These are phyloP conservation scores for Talaromyces amestolkiae DNA, from an alignment of 2,329 filamentous ascomycete species.

Conservation along the genomic window DNA sequence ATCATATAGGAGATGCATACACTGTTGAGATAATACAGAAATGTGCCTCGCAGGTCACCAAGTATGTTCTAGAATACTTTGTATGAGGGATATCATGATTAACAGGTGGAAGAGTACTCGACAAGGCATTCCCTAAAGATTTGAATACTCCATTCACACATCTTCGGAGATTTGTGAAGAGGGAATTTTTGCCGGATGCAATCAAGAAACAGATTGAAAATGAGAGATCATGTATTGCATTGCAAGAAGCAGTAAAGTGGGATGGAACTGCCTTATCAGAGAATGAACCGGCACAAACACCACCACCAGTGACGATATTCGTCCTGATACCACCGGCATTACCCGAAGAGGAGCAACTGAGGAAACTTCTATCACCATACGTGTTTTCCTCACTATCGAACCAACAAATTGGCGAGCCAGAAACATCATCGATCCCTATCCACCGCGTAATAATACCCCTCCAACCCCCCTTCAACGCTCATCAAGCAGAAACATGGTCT, in stretches of 20 bases:
- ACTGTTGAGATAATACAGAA: conserved; percentile 46
- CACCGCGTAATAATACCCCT: conserved; percentile 39
- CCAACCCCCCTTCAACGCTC: conserved; percentile 38
- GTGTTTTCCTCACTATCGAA: conserved; percentile 21
- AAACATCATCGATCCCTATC: conserved; percentile 24
- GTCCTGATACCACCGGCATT: conserved; percentile 43
- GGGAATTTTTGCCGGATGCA: conserved; percentile 33
- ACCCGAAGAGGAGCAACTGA: conserved; percentile 35
- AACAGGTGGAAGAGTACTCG: conserved; percentile 35
- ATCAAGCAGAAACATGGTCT: conserved; percentile 45
- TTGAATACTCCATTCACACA: conserved; percentile 34
- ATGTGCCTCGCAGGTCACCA: conserved; percentile 43
- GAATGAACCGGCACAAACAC: neutral
- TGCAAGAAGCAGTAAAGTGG: too few relatives aligned
- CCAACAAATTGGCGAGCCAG: neutral
- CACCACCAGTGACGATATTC: conserved; percentile 33
- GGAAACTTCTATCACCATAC: conserved; percentile 39
- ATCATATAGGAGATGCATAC: conserved; percentile 39
- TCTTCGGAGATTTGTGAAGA: conserved; percentile 43
- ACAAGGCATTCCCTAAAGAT: conserved; percentile 36
- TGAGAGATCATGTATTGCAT: neutral
- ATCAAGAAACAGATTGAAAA: conserved; percentile 22
- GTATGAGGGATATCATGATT: neutral
- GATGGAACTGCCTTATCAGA: neutral
- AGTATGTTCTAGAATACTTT: conserved; percentile 29